phyloP scores from a whole-genome alignment of 768 basidiomycete genomes.

The Podaxis mareebaensis region DNA sequence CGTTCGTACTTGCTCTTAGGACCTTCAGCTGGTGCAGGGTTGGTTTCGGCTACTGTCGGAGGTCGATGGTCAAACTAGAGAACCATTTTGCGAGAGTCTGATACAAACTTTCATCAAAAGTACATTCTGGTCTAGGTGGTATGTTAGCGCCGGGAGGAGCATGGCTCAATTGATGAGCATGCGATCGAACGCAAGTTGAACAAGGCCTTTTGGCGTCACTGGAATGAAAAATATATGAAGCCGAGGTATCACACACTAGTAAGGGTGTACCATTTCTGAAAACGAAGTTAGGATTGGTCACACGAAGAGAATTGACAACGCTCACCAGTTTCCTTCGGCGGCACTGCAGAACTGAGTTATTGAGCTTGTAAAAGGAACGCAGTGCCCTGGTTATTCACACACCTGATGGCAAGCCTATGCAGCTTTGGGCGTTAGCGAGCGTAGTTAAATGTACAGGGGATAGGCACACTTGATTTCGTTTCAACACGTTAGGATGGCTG shows the following conservation, averaged over 20 bases:
- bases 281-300: constrained; percentile 12
- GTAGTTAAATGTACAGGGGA: constrained; percentile 3
- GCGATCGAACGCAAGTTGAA: constrained; percentile 75
- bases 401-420: constrained; percentile 58
- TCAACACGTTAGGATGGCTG: constrained; percentile 48
- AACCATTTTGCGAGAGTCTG: not conserved
- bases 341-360: constrained; percentile 45
- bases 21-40: constrained; percentile 39
- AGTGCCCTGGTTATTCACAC: constrained; percentile 19
- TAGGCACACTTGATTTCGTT: constrained; percentile 50
- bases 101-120: constrained; percentile 60
- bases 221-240: constrained; percentile 8
- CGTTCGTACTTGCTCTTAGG: constrained; percentile 64
- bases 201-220: constrained; percentile 80
- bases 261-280: constrained; percentile 59
- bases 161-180: constrained; percentile 66
- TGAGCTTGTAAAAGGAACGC: constrained; percentile 20
- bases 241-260: not conserved
- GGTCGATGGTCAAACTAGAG: not conserved
- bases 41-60: constrained; percentile 40
- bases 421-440: constrained; percentile 1
- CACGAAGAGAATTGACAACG: constrained; percentile 10
- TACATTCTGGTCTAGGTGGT: constrained; percentile 65
- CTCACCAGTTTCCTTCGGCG: constrained; percentile 72
- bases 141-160: constrained; percentile 55